Percentiles rank a stretch among this genome's conserved stretches.
Conservation (phyloP, 2,329 filamentous ascomycete genomes). For the Talaromyces amestolkiae region DNA sequence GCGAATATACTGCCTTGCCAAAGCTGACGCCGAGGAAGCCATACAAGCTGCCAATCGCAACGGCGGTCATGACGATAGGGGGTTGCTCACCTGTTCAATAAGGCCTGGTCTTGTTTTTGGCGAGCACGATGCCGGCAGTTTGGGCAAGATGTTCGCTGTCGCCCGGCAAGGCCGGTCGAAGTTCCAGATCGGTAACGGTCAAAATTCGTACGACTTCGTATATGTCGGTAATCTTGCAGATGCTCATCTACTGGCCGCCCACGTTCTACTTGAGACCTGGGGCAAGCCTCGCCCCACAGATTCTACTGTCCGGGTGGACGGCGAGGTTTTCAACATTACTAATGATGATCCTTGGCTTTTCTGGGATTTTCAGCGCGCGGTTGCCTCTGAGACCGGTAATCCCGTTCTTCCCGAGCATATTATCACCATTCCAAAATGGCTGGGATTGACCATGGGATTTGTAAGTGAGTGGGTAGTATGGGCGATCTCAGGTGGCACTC, state of each 20-base stretch:
- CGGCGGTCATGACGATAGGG: constrained; percentile 33
- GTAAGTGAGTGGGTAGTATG: constrained; percentile 29
- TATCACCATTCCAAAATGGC: constrained; percentile 42
- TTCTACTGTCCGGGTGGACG: constrained; percentile 69
- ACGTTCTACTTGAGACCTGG: constrained; percentile 64
- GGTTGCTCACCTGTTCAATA: constrained; percentile 74
- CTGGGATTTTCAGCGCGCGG: constrained; percentile 81
- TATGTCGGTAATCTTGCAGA: constrained; percentile 69
- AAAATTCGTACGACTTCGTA: constrained; percentile 68
- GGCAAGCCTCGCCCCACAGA: constrained; percentile 60
- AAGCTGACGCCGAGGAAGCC: constrained; percentile 75
- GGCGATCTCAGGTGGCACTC: constrained; percentile 40
- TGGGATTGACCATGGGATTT: constrained; percentile 30
- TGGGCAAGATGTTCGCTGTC: constrained; percentile 58
- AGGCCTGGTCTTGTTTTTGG: constrained; percentile 88
- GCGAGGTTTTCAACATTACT: constrained; percentile 84
- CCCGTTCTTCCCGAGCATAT: constrained; percentile 37
- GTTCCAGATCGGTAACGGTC: constrained; percentile 75
- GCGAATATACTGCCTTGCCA: constrained; percentile 15
- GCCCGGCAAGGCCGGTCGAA: constrained; percentile 32
- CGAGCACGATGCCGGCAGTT: constrained; percentile 75
- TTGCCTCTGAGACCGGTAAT: too few relatives aligned
- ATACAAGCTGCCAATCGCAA: constrained; percentile 73
- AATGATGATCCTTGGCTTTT: constrained; percentile 88
- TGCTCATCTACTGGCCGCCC: constrained; percentile 77